phyloP scores from a whole-genome alignment of 2,329 filamentous ascomycete genomes.

The Beauveria varroae region DNA sequence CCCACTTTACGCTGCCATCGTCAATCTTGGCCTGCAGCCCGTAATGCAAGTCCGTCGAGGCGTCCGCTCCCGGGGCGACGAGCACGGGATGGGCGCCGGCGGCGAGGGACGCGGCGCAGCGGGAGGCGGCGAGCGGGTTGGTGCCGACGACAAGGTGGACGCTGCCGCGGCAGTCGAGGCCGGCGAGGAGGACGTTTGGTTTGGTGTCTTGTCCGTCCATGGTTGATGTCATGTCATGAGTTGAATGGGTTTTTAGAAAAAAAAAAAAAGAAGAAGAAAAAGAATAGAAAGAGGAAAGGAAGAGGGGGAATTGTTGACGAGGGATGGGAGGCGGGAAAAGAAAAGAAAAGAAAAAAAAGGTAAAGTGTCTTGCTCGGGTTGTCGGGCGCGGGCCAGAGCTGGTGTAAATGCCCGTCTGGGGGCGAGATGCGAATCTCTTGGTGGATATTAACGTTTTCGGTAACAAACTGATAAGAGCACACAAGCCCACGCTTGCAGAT shows the following conservation, averaged over 20 bases:
- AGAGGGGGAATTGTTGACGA: not conserved
- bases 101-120: conserved; percentile 71
- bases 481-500: not conserved
- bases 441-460: not conserved
- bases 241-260: not conserved
- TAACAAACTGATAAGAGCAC: too few relatives aligned
- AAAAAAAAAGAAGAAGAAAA: not conserved
- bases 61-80: conserved; percentile 54
- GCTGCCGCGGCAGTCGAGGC: conserved; percentile 61
- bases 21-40: conserved; percentile 57
- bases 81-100: conserved; percentile 77
- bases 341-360: conserved; percentile 25
- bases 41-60: conserved; percentile 47
- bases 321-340: not conserved
- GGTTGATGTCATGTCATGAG: too few relatives aligned
- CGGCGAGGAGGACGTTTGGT: conserved; percentile 55
- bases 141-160: conserved; percentile 81
- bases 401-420: conserved; percentile 9
- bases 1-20: conserved; percentile 57
- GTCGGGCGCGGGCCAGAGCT: not conserved
- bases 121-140: conserved; percentile 77
- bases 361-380: conserved; percentile 16
- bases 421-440: not conserved
- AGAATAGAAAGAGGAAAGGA: not conserved
- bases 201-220: not conserved